phyloP scores from a whole-genome alignment of 768 basidiomycete genomes.

The Butyriboletus loyo region DNA sequence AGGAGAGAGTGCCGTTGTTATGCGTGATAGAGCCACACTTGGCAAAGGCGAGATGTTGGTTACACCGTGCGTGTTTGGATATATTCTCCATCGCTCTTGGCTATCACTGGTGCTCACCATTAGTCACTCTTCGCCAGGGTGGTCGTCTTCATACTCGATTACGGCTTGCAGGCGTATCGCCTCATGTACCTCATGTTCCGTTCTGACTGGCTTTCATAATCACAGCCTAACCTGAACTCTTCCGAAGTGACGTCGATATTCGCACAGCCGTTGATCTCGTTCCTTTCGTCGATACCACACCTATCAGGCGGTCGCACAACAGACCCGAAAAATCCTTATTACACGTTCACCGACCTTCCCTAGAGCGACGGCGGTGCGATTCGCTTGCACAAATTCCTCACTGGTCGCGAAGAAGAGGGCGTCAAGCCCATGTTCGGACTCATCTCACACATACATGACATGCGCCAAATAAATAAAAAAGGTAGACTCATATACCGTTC shows the following conservation, averaged over 20 bases:
- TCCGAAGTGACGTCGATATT: slow-evolving; percentile 80
- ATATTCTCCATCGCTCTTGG: neutral
- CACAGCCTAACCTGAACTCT: slow-evolving; percentile 73
- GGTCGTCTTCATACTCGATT: slow-evolving; percentile 81
- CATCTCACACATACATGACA: slow-evolving; percentile 25
- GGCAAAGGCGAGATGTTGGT: slow-evolving; percentile 69
- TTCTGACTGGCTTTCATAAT: neutral
- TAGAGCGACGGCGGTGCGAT: slow-evolving; percentile 38
- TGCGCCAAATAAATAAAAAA: neutral
- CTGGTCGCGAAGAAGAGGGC: slow-evolving; percentile 80
- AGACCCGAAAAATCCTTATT: slow-evolving; percentile 52
- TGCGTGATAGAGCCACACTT: slow-evolving; percentile 80
- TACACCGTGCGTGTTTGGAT: slow-evolving; percentile 66
- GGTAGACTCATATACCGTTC: neutral
- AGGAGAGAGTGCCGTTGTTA: slow-evolving; percentile 64
- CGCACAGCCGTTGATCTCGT: slow-evolving; percentile 77
- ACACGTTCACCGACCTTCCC: slow-evolving; percentile 56
- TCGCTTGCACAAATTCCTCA: slow-evolving; percentile 78
- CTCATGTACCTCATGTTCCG: no score
- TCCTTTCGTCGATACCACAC: slow-evolving; percentile 60
- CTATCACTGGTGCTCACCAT: neutral
- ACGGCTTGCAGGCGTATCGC: slow-evolving; percentile 57
- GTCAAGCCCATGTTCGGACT: slow-evolving; percentile 88
- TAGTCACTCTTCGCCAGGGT: slow-evolving; percentile 46
- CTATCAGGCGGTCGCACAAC: slow-evolving; percentile 53